Conservation (phyloP, 257 asterid species). For the Scutellaria galericulata region DNA sequence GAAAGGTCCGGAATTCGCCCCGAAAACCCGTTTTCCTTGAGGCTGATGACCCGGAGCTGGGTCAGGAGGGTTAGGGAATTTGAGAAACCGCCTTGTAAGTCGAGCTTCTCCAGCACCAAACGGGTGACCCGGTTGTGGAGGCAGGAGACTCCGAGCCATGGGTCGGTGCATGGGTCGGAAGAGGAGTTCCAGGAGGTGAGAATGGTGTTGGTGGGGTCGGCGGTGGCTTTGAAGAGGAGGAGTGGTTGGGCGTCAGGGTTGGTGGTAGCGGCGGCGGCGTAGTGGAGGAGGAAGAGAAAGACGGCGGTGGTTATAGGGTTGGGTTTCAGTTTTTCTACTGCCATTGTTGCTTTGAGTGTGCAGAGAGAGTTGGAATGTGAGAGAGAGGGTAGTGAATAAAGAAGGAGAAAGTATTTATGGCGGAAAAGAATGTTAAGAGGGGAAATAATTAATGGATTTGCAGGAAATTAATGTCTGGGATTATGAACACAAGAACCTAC, state of each 20-base stretch:
- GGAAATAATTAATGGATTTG: conserved; percentile 19
- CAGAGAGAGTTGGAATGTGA: conserved; percentile 10
- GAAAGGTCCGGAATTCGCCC: conserved; percentile 79
- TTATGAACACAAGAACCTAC: neutral
- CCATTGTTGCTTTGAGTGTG: conserved; percentile 32
- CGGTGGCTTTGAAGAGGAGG: conserved; percentile 60
- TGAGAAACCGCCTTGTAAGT: conserved; percentile 50
- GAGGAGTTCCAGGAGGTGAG: conserved; percentile 68
- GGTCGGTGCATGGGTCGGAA: conserved; percentile 55
- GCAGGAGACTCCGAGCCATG: conserved; percentile 84
- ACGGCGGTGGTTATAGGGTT: conserved; percentile 30
- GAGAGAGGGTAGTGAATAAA: conserved; percentile 14
- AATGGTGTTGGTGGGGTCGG: conserved; percentile 47
- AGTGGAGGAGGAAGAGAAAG: conserved; percentile 36
- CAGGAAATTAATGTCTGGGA: conserved; percentile 19
- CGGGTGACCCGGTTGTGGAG: conserved; percentile 61
- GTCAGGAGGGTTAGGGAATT: conserved; percentile 50
- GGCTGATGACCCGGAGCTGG: conserved; percentile 70
- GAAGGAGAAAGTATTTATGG: neutral
- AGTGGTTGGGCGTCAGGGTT: conserved; percentile 67
- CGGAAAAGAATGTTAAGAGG: conserved; percentile 24
- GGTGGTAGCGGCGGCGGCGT: conserved; percentile 38
- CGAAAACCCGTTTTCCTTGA: conserved; percentile 61
- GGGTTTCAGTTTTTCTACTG: conserved; percentile 21
- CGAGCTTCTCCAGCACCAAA: conserved; percentile 63